These are phyloP conservation scores for Millerozyma acaciae DNA, from an alignment of 805 yeast species.

Conservation along the genomic window DNA sequence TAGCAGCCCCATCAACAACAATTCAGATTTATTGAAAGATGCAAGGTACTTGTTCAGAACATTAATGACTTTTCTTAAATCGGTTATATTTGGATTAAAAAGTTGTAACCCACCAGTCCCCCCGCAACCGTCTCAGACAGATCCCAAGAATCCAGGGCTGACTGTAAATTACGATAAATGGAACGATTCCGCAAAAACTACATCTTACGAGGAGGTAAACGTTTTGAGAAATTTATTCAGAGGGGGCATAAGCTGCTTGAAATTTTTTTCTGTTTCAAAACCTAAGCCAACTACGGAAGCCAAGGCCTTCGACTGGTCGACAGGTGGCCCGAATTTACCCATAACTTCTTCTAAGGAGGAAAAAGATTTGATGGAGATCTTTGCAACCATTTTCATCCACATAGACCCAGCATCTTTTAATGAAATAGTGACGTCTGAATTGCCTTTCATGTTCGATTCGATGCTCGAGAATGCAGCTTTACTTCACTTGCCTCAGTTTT, in stretches of 20 bases:
- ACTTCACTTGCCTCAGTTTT: slow-evolving; percentile 88
- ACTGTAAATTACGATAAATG: slow-evolving; percentile 50
- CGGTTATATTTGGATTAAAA: slow-evolving; percentile 84
- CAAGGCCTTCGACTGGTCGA: slow-evolving; percentile 52
- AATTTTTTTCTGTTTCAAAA: slow-evolving; percentile 62
- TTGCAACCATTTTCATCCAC: slow-evolving; percentile 90
- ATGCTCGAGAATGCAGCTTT: slow-evolving; percentile 82
- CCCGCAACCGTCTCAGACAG: slow-evolving; percentile 38
- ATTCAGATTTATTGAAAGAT: slow-evolving; percentile 74
- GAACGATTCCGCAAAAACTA: slow-evolving; percentile 84
- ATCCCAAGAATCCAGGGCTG: slow-evolving; percentile 44
- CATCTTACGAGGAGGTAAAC: slow-evolving; percentile 75
- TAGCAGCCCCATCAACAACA: slow-evolving; percentile 44
- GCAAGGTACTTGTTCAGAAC: slow-evolving; percentile 86
- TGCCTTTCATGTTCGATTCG: slow-evolving; percentile 71
- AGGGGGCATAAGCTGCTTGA: slow-evolving; percentile 78
- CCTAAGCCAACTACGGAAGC: slow-evolving; percentile 34
- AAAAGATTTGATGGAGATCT: slow-evolving; percentile 90
- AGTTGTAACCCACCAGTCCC: slow-evolving; percentile 78
- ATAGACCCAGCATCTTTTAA: slow-evolving; percentile 94
- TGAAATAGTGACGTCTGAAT: slow-evolving; percentile 80
- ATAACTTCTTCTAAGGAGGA: slow-evolving; percentile 88
- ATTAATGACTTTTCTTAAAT: slow-evolving; percentile 82
- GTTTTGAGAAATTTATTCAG: slow-evolving; percentile 74
- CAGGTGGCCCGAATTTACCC: slow-evolving; percentile 78